Base-by-base conservation (phyloP, 139 green algal genomes). In the Chlamydomonas sphaeroides region DNA sequence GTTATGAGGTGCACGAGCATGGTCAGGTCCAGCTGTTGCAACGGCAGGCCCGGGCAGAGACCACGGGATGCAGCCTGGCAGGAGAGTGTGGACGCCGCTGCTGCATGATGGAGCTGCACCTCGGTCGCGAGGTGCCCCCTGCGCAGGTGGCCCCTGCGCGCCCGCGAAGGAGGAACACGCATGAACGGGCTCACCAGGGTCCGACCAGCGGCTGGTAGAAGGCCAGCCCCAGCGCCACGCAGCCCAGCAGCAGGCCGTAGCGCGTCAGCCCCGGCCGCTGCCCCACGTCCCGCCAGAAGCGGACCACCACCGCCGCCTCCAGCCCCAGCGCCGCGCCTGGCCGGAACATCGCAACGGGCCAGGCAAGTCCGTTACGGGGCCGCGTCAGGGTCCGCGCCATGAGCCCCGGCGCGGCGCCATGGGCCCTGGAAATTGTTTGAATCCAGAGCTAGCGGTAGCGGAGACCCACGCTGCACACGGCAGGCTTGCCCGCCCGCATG, bases 181-280 rank as follows among this genome's bases (percentile, higher is more conserved):
- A 56, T 18, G 14, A 59, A n/a, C n/a, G n/a, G n/a, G n/a, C 75
- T 49, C 63, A 82, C 75, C 75, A 82, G 6, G 62, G 32, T 0
- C 75, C 75, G 20, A 82, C 75, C 10, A 82, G 62, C 33, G 75
- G 75, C 62, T 82, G 75, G 75, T 82, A 82, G 21, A 49, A 23
- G 1, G 75, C 75, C 62, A 63, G 65, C n/a, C 63, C 28, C 33
- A 8, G 26, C 41, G 21, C 75, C 42, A 49, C 62, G 20, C 7
- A 32, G 25, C 25, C 14, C 42, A 63, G 32, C 36, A 32, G 32
- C 42, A 72, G 20, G 62, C 61, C 63, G 75, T 41, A 23, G 45
- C 25, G 21, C 2, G 61, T 51, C 36, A 21, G 61, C 62, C 42
- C 38, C 62, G 59, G 36, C 61, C 38, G 32, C 39, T 72, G 48